Conservation (phyloP, 1,139 yeast genomes). For the Saccharomyces hybrid region DNA sequence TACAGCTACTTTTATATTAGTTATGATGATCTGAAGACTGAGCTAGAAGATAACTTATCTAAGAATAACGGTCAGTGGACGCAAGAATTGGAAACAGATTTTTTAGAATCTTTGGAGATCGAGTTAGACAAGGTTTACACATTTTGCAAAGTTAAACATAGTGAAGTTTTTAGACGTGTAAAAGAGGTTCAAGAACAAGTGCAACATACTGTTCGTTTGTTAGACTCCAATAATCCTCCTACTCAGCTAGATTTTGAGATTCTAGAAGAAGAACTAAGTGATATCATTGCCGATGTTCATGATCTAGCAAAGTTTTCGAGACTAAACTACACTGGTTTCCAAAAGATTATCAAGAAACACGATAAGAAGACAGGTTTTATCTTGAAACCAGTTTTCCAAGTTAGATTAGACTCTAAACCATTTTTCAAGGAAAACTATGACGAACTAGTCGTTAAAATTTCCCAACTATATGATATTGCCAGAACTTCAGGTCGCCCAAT, state of each 20-base stretch:
- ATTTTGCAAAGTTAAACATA: constrained; percentile 79
- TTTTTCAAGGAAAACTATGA: constrained; percentile 94
- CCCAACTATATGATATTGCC: constrained; percentile 83
- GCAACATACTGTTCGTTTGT: constrained; percentile 48
- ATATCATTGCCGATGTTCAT: constrained; percentile 94
- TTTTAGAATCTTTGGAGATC: constrained; percentile 61
- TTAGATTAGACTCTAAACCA: constrained; percentile 84
- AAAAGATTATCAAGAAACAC: constrained; percentile 90
- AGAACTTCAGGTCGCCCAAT: constrained; percentile 95
- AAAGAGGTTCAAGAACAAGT: constrained; percentile 71
- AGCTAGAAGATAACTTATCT: constrained; percentile 57
- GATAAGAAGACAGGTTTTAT: constrained; percentile 83
- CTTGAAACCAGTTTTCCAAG: constrained; percentile 87
- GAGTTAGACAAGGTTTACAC: constrained; percentile 88
- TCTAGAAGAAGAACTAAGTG: constrained; percentile 84
- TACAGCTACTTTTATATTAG: constrained; percentile 84
- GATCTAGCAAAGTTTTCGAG: constrained; percentile 91
- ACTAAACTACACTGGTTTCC: constrained; percentile 92
- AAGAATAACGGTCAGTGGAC: constrained; percentile 57
- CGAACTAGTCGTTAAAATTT: constrained; percentile 75
- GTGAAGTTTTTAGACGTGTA: constrained; percentile 75
- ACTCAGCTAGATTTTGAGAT: constrained; percentile 82
- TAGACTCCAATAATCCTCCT: constrained; percentile 36
- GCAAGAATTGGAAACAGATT: constrained; percentile 70
- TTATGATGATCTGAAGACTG: constrained; percentile 83